phyloP scores from a whole-genome alignment of 306 rosid genomes.

The Cotoneaster glaucophyllus region DNA sequence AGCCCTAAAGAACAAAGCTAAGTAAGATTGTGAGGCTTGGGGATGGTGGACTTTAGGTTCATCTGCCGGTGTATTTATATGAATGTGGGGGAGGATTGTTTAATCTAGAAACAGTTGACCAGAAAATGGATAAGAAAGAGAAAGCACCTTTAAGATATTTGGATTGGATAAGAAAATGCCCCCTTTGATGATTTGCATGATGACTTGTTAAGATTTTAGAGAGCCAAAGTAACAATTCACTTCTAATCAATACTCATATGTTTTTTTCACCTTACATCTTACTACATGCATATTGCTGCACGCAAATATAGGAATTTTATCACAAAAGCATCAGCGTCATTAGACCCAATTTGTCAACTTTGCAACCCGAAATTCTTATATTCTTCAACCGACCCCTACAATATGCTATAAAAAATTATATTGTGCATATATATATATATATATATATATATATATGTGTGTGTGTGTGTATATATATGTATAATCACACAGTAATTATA shows the following conservation, averaged over 20 bases:
- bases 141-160: slow-evolving; percentile 55
- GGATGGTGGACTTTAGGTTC: slow-evolving; percentile 37
- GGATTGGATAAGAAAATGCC: slow-evolving; percentile 75
- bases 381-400: too few species aligned
- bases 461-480: too few species aligned
- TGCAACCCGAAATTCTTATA: not conserved
- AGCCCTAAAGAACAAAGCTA: not conserved
- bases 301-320: not conserved
- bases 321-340: not conserved
- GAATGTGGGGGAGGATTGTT: slow-evolving; percentile 11
- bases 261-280: too few species aligned
- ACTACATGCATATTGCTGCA: too few species aligned
- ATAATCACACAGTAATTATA: too few species aligned
- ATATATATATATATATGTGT: too few species aligned
- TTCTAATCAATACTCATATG: too few species aligned
- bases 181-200: slow-evolving; percentile 49
- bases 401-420: too few species aligned
- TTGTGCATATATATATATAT: too few species aligned
- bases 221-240: not conserved
- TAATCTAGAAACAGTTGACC: slow-evolving; percentile 16
- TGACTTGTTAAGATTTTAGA: slow-evolving; percentile 55
- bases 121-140: slow-evolving; percentile 41
- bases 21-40: slow-evolving; percentile 20
- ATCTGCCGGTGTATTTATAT: slow-evolving; percentile 54
- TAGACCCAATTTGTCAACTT: not conserved